Evolutionary conservation across 805 yeast genomes (phyloP).

Genomic region (Starmerella sp.): DNA sequence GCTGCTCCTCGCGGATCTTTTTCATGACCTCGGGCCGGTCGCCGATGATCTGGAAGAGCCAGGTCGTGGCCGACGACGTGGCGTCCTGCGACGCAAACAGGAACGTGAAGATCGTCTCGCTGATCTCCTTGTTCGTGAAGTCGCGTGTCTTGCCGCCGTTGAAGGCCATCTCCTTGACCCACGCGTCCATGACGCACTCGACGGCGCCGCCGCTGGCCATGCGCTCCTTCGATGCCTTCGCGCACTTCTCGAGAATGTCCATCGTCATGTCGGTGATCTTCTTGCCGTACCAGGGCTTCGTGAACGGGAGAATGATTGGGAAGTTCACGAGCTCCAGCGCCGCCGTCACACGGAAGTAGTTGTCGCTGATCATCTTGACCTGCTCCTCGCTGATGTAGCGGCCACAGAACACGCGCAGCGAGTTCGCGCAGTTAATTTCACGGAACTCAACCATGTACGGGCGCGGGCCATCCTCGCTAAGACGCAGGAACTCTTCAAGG

Average conservation of each 20-base stretch:
- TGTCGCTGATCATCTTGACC: slow-evolving; percentile 78
- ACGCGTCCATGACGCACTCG: slow-evolving; percentile 86
- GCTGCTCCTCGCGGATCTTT: slow-evolving; percentile 87
- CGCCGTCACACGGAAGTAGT: slow-evolving; percentile 83
- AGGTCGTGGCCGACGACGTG: slow-evolving; percentile 90
- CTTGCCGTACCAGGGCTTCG: slow-evolving; percentile 97
- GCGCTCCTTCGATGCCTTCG: slow-evolving; percentile 72
- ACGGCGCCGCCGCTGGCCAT: slow-evolving; percentile 70
- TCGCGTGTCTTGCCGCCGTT: slow-evolving; percentile 57
- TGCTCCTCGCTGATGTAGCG: slow-evolving; percentile 87
- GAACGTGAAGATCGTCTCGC: slow-evolving; percentile 94
- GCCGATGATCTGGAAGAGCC: slow-evolving; percentile 93
- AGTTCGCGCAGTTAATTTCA: slow-evolving; percentile 90
- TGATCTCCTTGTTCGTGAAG: slow-evolving; percentile 80
- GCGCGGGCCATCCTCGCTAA: slow-evolving; percentile 43
- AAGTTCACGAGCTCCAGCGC: slow-evolving; percentile 95
- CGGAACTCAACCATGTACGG: slow-evolving; percentile 88
- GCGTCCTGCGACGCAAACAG: slow-evolving; percentile 98
- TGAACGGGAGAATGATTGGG: slow-evolving; percentile 90
- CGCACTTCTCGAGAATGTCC: slow-evolving; percentile 82
- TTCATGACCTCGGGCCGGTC: slow-evolving; percentile 85
- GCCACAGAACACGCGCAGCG: slow-evolving; percentile 91
- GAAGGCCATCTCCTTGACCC: slow-evolving; percentile 78
- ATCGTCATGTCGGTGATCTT: slow-evolving; percentile 86
- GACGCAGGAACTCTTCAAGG: slow-evolving; percentile 50